A percentile compares a stretch with the other conserved stretches of the same genome.
phyloP scores from a whole-genome alignment of 176 grass and related monocot genomes.

The Zea luxurians region DNA sequence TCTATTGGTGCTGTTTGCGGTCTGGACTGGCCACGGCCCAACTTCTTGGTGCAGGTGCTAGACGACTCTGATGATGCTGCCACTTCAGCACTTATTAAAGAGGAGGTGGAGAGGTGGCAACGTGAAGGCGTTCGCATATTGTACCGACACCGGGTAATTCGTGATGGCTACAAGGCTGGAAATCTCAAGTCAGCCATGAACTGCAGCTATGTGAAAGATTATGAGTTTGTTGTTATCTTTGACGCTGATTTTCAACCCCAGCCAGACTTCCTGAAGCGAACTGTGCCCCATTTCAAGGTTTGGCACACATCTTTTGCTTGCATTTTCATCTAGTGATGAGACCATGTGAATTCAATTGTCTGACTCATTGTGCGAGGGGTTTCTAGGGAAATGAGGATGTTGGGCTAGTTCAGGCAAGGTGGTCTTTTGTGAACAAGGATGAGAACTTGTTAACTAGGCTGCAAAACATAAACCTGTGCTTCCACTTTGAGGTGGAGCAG shows the following conservation, averaged over 20 bases:
- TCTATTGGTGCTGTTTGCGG: slow-evolving; percentile 87
- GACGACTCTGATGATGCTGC: slow-evolving; percentile 78
- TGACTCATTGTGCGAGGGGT: slow-evolving; percentile 2
- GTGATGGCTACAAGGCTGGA: slow-evolving; percentile 91
- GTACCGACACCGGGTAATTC: slow-evolving; percentile 67
- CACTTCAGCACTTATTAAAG: slow-evolving; percentile 69
- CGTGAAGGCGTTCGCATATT: slow-evolving; percentile 68
- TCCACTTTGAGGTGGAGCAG: slow-evolving; percentile 96
- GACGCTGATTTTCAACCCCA: slow-evolving; percentile 96
- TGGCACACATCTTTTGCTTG: not conserved
- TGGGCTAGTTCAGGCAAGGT: slow-evolving; percentile 90
- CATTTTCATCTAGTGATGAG: not conserved
- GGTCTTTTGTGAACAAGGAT: slow-evolving; percentile 92
- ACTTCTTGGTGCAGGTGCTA: slow-evolving; percentile 76
- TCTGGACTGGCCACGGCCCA: slow-evolving; percentile 85
- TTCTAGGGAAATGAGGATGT: slow-evolving; percentile 85
- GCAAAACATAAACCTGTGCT: slow-evolving; percentile 90
- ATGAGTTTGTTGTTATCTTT: slow-evolving; percentile 91
- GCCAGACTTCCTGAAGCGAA: slow-evolving; percentile 86
- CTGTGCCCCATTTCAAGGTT: slow-evolving; percentile 97
- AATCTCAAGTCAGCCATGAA: slow-evolving; percentile 93
- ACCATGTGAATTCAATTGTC: slow-evolving; percentile 12
- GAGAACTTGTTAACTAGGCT: slow-evolving; percentile 88
- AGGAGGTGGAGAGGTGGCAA: slow-evolving; percentile 84
- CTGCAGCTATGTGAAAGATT: slow-evolving; percentile 85